Conservation (phyloP, 495 filamentous ascomycete species). For the Astrothelium subdiscretum region DNA sequence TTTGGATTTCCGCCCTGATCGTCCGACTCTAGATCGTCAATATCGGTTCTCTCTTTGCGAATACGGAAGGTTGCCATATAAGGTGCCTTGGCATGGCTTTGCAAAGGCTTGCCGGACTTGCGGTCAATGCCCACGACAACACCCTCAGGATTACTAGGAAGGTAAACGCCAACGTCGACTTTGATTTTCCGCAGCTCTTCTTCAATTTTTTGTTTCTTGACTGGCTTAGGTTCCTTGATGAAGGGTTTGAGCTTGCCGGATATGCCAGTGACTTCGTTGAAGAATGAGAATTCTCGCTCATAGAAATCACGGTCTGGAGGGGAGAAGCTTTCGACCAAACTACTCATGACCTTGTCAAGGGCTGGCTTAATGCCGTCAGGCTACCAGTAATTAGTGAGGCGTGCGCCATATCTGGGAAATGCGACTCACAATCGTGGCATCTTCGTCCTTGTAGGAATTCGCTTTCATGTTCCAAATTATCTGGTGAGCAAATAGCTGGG, state of each 20-base stretch:
- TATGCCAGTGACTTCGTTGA: slow-evolving; percentile 89
- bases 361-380: slow-evolving; percentile 89
- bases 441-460: slow-evolving; percentile 95
- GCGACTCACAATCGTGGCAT: slow-evolving; percentile 65
- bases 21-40: slow-evolving; percentile 32
- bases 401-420: not conserved
- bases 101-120: slow-evolving; percentile 91
- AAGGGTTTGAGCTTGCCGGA: slow-evolving; percentile 91
- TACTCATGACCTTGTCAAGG: slow-evolving; percentile 78
- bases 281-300: slow-evolving; percentile 91
- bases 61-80: slow-evolving; percentile 99
- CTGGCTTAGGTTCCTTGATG: slow-evolving; percentile 83
- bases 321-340: slow-evolving; percentile 73
- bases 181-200: slow-evolving; percentile 95
- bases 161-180: slow-evolving; percentile 91
- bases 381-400: slow-evolving; percentile 33
- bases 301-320: slow-evolving; percentile 72
- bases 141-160: slow-evolving; percentile 93
- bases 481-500: slow-evolving; percentile 94
- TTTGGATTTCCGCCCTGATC: slow-evolving; percentile 16
- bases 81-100: slow-evolving; percentile 94
- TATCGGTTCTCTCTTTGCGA: slow-evolving; percentile 49
- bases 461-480: slow-evolving; percentile 99
- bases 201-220: slow-evolving; percentile 99
- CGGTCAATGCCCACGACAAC: slow-evolving; percentile 95